phyloP scores from a whole-genome alignment of 2,329 filamentous ascomycete species.

The Exophiala lecanii-corni region DNA sequence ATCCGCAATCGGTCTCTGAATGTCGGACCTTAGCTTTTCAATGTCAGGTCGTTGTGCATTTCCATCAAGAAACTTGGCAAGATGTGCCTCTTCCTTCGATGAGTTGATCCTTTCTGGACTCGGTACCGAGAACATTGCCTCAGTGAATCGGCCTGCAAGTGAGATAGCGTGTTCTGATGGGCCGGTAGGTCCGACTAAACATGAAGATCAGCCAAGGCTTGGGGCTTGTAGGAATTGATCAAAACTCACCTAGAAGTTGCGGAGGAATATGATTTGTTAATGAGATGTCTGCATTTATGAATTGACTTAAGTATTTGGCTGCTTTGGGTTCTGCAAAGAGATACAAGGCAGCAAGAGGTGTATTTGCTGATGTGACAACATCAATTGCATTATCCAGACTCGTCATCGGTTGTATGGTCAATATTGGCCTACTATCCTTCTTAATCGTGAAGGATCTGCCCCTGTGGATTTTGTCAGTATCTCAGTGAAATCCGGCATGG shows the following conservation, averaged over 20 bases:
- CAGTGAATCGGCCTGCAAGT: slow-evolving; percentile 36
- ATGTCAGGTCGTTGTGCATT: slow-evolving; percentile 1
- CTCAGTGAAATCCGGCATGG: slow-evolving; percentile 60
- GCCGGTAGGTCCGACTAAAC: slow-evolving; percentile 35
- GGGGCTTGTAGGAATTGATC: no score
- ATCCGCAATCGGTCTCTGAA: slow-evolving; percentile 30
- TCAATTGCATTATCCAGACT: slow-evolving; percentile 54
- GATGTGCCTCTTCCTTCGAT: slow-evolving; percentile 10
- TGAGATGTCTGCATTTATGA: slow-evolving; percentile 46
- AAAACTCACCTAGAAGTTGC: no score
- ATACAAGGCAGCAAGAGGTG: slow-evolving; percentile 45
- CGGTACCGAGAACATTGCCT: slow-evolving; percentile 41
- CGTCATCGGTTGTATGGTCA: slow-evolving; percentile 44
- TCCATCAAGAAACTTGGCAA: slow-evolving; percentile 11
- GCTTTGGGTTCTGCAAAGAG: slow-evolving; percentile 47
- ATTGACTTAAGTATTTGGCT: slow-evolving; percentile 59
- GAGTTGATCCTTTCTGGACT: slow-evolving; percentile 41
- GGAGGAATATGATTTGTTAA: slow-evolving; percentile 56
- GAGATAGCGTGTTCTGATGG: background rate
- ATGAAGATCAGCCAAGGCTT: no score
- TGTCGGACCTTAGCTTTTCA: slow-evolving; percentile 14
- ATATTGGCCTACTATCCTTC: slow-evolving; percentile 31
- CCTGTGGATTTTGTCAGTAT: slow-evolving; percentile 61
- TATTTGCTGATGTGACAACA: slow-evolving; percentile 10
- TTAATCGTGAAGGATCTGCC: slow-evolving; percentile 45